Conservation (phyloP, 768 basidiomycete genomes). For the Trametes cingulata region DNA sequence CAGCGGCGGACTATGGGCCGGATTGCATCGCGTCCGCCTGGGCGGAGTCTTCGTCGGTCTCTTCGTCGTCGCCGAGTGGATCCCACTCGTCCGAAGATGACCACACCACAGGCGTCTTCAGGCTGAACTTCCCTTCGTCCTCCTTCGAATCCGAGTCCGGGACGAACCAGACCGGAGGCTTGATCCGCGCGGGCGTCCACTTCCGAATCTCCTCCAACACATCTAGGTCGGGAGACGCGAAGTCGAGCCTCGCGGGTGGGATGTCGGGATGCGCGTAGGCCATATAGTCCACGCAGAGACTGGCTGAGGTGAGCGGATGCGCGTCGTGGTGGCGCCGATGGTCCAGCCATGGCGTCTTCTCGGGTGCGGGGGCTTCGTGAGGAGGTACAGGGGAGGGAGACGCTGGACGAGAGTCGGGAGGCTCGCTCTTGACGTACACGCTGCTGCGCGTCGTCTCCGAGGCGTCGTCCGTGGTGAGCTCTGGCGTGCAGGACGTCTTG, state of each 20-base stretch:
- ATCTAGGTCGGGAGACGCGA: background rate
- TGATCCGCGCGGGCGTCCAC: conserved; percentile 4
- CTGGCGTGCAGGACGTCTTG: background rate
- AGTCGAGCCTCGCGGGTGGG: background rate
- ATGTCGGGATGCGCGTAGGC: background rate
- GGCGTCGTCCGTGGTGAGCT: conserved; percentile 5
- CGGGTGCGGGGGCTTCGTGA: conserved; percentile 6
- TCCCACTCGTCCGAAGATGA: background rate
- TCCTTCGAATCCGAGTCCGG: background rate
- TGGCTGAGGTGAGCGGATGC: background rate
- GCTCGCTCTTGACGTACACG: conserved; percentile 3
- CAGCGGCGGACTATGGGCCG: background rate
- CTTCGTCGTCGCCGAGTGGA: background rate
- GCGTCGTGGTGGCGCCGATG: background rate
- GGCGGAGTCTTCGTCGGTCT: background rate
- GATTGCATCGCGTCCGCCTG: background rate
- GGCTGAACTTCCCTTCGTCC: background rate
- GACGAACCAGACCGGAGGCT: background rate
- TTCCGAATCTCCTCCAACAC: background rate
- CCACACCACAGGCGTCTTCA: background rate
- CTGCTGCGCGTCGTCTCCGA: conserved; percentile 2
- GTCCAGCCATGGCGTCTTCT: background rate
- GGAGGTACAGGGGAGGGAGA: conserved; percentile 16
- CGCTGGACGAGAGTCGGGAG: background rate
- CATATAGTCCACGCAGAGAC: background rate